Base-by-base conservation (phyloP, 176 grass and related monocot species). In the Oryza punctata region DNA sequence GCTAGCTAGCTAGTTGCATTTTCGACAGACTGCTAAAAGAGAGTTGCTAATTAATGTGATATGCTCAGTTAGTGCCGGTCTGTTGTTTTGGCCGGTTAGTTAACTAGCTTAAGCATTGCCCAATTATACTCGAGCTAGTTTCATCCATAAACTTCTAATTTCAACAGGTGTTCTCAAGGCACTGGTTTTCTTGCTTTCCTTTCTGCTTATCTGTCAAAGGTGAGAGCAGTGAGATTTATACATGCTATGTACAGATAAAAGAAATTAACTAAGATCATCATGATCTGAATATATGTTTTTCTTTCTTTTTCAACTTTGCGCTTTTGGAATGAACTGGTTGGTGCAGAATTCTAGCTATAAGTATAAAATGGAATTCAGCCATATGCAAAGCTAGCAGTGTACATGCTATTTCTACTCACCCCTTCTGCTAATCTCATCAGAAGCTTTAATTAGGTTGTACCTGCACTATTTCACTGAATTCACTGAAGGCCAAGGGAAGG, bases 401-500 rank as follows among this genome's bases (percentile, higher is more conserved):
- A 1, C 14, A 15, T 73, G 71, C 71, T 73, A 73, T 63, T 60
- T 37, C 66, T 27, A 35, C 27, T 63, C 41, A 46, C 7, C 11
- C 11, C 4, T 29, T 41, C 33, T 77, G 32, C 73, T 67, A 73
- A 75, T 75, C 47, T 47, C 41, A 67, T 30, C 49, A 63, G 54
- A 63, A 80, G 16, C 82, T 74, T 18, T 61, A 61, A 61, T 61
- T 67, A 35, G 46, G 68, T 74, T 74, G 25, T 14, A 27, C 35
- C 61, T 75, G 63, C 63, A 69, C 16, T 89, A 27, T 19, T 75
- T 49, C 70, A 69, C 7, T 84, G 35, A 69, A 65, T 69, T 79
- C 37, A 80, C 21, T 63, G 63, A 84, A 47, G 37, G 63, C 81
- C 70, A 63, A 63, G 57, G 16, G 16, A 41, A 41, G 37, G 64